Base-by-base conservation (phyloP, 1,284 basidiomycete genomes). In the Thecaphora frezii region DNA sequence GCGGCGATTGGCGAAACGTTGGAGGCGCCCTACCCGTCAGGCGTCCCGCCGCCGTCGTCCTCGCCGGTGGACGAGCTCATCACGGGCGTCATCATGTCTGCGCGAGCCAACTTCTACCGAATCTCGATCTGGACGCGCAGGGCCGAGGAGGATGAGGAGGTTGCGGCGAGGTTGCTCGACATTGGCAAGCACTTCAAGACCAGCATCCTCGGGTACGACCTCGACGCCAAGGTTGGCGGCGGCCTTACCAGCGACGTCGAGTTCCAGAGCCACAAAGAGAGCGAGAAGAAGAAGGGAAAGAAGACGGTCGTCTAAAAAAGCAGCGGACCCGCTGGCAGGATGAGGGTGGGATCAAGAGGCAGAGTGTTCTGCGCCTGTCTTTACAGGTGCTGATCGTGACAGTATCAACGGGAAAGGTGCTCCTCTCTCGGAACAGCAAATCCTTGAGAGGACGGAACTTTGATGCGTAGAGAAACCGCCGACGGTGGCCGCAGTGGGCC, bases 101-200 rank as follows among this genome's bases (percentile, higher is more conserved):
- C 90, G 44, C 88, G 94, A 58, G 90, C 91, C 51, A 90, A 92
- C 79, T 97, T 97, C 81, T 98, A 93, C 83, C 89, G 94, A 49
- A 82, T 98, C 72, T 91, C 91, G 56, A 93, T 98, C 83, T 97
- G 94, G 94, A 97, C 94, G 44, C 86, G 93, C 46, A 70, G 72
- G 25, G 66, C 79, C 2, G 78, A 79, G 40, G 69, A 73, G 24
- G 89, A 90, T 8, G 89, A 90, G 37, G 79, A 64, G 21, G 39
- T 64, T 19, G 61, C 57, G 8, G 58, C 60, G 44, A 85, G 90
- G 65, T 87, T 94, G 69, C 85, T 90, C 68, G 82, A 83, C 44
- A 85, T 89, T 48, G 88, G 88, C 22, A 82, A 84, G 66, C 89
- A 94, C 81, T 97, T 97, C 85, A 98, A 98, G 84, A 87, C 84